These are phyloP conservation scores for Saccharomycopsis malanga DNA, from an alignment of 805 yeast species.

Conservation along the genomic window DNA sequence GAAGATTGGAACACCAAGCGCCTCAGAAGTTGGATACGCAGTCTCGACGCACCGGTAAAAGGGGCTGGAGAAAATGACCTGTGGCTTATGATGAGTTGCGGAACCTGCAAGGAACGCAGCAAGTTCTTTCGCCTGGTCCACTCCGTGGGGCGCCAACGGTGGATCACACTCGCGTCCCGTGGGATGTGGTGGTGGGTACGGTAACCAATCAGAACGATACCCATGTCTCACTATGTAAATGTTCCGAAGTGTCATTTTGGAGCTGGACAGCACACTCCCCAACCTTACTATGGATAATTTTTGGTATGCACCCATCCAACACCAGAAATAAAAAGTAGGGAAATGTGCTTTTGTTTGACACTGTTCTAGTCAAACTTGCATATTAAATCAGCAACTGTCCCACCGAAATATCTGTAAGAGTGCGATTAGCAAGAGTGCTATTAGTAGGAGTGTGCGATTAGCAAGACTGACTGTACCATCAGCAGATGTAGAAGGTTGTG, in stretches of 20 bases:
- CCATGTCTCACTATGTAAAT: conserved; percentile 53
- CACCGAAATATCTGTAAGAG: no score
- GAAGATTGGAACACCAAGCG: conserved; percentile 49
- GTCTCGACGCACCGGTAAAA: conserved; percentile 89
- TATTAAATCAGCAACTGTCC: no score
- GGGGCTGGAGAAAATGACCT: conserved; percentile 70
- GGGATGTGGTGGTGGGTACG: conserved; percentile 69
- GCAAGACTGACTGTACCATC: no score
- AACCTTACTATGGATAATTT: no score
- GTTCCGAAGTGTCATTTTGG: conserved; percentile 18
- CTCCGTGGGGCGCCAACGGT: conserved; percentile 81
- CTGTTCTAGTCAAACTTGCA: no score
- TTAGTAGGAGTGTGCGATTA: no score
- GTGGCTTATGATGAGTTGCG: conserved; percentile 45
- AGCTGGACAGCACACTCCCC: no score
- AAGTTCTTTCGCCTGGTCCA: conserved; percentile 76
- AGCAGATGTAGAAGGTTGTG: no score
- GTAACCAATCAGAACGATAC: conserved; percentile 60
- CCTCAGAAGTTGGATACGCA: conserved; percentile 57
- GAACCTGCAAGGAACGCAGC: conserved; percentile 44
- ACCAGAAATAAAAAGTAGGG: no score
- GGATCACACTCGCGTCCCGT: conserved; percentile 91
- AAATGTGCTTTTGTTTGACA: no score
- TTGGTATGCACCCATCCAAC: no score
- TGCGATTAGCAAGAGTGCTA: no score